These are phyloP conservation scores for Aspergillus sp. DNA, from an alignment of 2,329 filamentous ascomycete genomes.

Conservation along the genomic window DNA sequence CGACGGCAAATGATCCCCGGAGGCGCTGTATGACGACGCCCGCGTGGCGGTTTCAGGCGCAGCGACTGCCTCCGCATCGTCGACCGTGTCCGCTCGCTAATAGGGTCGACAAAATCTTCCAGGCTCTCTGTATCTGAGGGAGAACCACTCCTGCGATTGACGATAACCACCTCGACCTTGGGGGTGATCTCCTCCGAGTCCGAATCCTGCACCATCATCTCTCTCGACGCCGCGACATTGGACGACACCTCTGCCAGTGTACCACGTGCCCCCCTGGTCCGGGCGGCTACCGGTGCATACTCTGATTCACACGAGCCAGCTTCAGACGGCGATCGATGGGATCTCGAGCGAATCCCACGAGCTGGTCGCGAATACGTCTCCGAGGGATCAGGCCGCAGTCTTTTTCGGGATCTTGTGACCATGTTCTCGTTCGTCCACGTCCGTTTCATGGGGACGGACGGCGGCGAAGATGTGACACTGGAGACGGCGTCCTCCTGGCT, in stretches of 20 bases:
- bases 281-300: conserved; percentile 18
- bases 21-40: neutral
- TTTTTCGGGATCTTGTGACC: conserved; percentile 23
- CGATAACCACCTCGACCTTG: conserved; percentile 31
- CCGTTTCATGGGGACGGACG: conserved; percentile 25
- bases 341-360: conserved; percentile 1
- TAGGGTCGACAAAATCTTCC: conserved; percentile 8
- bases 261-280: conserved; percentile 16
- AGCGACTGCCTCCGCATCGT: neutral
- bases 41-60: neutral
- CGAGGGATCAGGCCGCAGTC: conserved; percentile 16
- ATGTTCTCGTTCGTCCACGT: conserved; percentile 11
- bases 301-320: conserved; percentile 9
- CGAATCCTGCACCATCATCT: neutral
- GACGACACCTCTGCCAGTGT: conserved; percentile 16
- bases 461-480: conserved; percentile 31
- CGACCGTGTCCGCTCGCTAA: conserved; percentile 12
- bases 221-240: conserved; percentile 9
- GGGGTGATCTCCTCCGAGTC: neutral
- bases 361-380: conserved; percentile 11
- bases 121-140: neutral
- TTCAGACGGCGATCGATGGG: neutral
- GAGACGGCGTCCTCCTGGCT: conserved; percentile 19
- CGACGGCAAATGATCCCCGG: neutral
- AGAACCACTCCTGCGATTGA: conserved; percentile 21